A percentile compares a stretch with the other conserved stretches of the same genome.
phyloP scores from a whole-genome alignment of 2,329 filamentous ascomycete genomes.

The Zalaria sp. region DNA sequence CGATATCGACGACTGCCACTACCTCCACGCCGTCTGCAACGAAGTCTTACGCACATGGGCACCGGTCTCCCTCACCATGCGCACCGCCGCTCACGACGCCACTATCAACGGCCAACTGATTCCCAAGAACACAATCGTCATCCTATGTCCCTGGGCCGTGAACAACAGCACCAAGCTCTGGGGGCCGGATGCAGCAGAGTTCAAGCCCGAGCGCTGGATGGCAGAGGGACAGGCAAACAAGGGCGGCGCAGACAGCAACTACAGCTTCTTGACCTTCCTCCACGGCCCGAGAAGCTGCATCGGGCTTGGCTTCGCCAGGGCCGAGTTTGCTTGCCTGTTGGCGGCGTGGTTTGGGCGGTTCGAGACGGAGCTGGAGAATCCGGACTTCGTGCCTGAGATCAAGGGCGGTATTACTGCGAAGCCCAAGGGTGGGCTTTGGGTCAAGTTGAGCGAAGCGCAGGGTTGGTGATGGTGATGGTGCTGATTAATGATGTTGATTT shows the following conservation, averaged over 20 bases:
- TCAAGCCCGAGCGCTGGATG: slow-evolving; percentile 70
- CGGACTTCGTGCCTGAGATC: slow-evolving; percentile 46
- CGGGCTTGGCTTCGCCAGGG: slow-evolving; percentile 63
- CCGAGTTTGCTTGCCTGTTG: slow-evolving; percentile 73
- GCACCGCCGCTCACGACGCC: slow-evolving; percentile 50
- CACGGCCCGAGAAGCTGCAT: slow-evolving; percentile 82
- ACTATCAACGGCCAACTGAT: slow-evolving; percentile 50
- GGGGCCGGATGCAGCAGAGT: slow-evolving; percentile 60
- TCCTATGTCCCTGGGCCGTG: slow-evolving; percentile 50
- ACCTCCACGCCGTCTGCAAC: slow-evolving; percentile 64
- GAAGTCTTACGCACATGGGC: slow-evolving; percentile 63
- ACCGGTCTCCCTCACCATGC: slow-evolving; percentile 57
- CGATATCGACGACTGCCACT: slow-evolving; percentile 60
- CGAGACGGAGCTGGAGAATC: slow-evolving; percentile 52
- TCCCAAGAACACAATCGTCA: slow-evolving; percentile 55
- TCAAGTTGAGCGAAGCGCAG: slow-evolving; percentile 51
- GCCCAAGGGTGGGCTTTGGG: slow-evolving; percentile 57
- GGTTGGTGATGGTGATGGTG: slow-evolving; percentile 42
- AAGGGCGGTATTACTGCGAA: slow-evolving; percentile 57
- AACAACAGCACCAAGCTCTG: slow-evolving; percentile 59
- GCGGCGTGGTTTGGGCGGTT: slow-evolving; percentile 67
- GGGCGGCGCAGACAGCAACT: slow-evolving; percentile 64
- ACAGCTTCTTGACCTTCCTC: slow-evolving; percentile 66
- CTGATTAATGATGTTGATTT: background rate
- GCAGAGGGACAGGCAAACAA: slow-evolving; percentile 38